Conservation (phyloP, 495 filamentous ascomycete species). For the Aspergillus nidulans region DNA sequence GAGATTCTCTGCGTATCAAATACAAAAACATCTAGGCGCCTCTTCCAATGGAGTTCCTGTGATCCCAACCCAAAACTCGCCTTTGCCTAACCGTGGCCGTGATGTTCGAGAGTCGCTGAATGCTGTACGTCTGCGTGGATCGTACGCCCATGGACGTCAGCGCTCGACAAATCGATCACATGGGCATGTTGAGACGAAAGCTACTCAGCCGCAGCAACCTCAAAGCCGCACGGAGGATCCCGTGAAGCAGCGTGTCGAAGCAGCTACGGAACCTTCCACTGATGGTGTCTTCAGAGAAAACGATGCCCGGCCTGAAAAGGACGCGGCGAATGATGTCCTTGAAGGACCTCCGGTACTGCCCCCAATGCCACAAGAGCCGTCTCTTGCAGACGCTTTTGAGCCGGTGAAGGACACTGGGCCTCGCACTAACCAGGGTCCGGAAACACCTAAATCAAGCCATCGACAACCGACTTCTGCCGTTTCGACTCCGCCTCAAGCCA, state of each 20-base stretch:
- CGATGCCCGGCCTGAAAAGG: slow-evolving; percentile 45
- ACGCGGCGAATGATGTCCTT: slow-evolving; percentile 20
- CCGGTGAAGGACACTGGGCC: slow-evolving; percentile 48
- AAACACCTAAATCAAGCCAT: slow-evolving; percentile 31
- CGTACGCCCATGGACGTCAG: slow-evolving; percentile 60
- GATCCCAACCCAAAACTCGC: slow-evolving; percentile 78
- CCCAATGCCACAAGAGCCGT: slow-evolving; percentile 30
- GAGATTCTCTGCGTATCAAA: slow-evolving; percentile 91
- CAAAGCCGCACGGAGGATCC: slow-evolving; percentile 55
- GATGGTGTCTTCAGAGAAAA: slow-evolving; percentile 52
- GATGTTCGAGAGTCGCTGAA: slow-evolving; percentile 89
- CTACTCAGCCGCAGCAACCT: slow-evolving; percentile 39
- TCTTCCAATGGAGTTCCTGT: slow-evolving; percentile 79
- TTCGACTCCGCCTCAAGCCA: slow-evolving; percentile 38
- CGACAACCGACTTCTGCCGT: slow-evolving; percentile 22
- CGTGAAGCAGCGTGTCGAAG: slow-evolving; percentile 23
- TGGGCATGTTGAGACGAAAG: slow-evolving; percentile 59
- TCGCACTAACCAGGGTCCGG: slow-evolving; percentile 26
- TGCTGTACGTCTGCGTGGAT: slow-evolving; percentile 78
- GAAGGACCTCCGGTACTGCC: slow-evolving; percentile 27
- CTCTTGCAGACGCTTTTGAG: slow-evolving; percentile 37
- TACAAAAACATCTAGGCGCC: slow-evolving; percentile 83
- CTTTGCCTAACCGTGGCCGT: slow-evolving; percentile 81
- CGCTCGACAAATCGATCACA: slow-evolving; percentile 48
- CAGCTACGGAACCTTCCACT: slow-evolving; percentile 31